Evolutionary conservation across 345 rosid species (phyloP).

Genomic region (Eucalyptus rudis): DNA sequence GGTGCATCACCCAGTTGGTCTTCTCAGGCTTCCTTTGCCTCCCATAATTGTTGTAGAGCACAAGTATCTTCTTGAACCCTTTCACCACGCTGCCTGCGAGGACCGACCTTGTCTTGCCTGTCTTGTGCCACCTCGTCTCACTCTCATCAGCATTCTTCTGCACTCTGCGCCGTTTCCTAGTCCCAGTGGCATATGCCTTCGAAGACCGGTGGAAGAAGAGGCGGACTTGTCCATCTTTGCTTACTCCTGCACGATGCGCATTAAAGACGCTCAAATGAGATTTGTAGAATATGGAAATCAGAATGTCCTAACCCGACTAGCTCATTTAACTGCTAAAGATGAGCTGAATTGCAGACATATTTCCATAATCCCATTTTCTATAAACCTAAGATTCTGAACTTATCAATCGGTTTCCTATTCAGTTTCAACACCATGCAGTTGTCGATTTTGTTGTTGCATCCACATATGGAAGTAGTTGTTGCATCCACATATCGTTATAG

Average conservation of each 20-base stretch:
- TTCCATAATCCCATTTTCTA: not conserved
- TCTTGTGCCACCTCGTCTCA: conserved; percentile 96
- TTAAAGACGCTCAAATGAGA: not conserved
- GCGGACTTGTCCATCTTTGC: conserved; percentile 74
- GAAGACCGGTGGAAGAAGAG: conserved; percentile 92
- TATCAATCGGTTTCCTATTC: not conserved
- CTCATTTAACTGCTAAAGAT: not conserved
- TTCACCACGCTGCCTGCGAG: conserved; percentile 16
- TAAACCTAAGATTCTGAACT: not conserved
- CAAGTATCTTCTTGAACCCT: conserved; percentile 84
- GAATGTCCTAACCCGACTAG: not conserved
- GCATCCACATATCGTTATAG: not conserved
- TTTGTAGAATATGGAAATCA: not conserved
- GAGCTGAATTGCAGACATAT: not conserved
- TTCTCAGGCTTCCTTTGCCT: conserved; percentile 85
- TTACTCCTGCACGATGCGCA: conserved; percentile 38
- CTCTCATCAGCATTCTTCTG: conserved; percentile 57
- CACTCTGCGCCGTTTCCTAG: conserved; percentile 75
- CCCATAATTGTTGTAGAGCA: conserved; percentile 81
- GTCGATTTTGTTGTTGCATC: not conserved
- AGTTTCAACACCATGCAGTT: not conserved
- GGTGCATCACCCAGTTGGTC: conserved; percentile 97
- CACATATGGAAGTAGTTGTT: not conserved
- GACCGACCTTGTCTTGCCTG: conserved; percentile 82
- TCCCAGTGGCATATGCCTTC: conserved; percentile 91